Evolutionary conservation across 805 yeast genomes (phyloP).

Genomic region (Metschnikowia arizonensis): DNA sequence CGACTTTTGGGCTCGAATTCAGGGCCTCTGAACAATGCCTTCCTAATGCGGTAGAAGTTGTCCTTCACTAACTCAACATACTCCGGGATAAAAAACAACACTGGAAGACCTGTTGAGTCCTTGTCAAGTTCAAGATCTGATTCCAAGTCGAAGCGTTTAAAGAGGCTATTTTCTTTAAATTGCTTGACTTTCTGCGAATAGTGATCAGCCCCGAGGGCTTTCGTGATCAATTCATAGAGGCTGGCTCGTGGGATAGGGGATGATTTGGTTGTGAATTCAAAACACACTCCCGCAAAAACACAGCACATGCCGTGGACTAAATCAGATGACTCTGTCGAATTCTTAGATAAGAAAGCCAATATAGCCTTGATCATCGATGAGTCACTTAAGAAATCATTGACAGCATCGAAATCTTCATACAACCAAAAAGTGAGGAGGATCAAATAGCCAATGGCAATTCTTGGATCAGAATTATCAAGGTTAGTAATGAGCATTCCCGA

Average conservation of each 20-base stretch:
- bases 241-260: constrained; percentile 65
- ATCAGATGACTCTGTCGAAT: constrained; percentile 46
- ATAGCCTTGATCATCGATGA: constrained; percentile 62
- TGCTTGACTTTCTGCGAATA: constrained; percentile 70
- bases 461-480: constrained; percentile 58
- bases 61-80: constrained; percentile 68
- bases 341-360: constrained; percentile 53
- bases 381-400: constrained; percentile 69
- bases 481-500: constrained; percentile 69
- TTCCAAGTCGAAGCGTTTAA: constrained; percentile 49
- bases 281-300: constrained; percentile 67
- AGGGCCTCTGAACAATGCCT: constrained; percentile 74
- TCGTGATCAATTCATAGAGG: constrained; percentile 57
- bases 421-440: constrained; percentile 73
- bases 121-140: constrained; percentile 28
- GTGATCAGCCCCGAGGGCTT: constrained; percentile 76
- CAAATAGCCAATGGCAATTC: constrained; percentile 73
- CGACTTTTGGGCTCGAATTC: constrained; percentile 62
- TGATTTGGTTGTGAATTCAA: constrained; percentile 62
- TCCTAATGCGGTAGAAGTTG: constrained; percentile 59
- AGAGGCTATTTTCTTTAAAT: constrained; percentile 55
- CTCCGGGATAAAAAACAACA: constrained; percentile 62
- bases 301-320: constrained; percentile 71
- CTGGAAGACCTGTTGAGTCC: constrained; percentile 86
- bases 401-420: constrained; percentile 72